Conservation (phyloP, 306 rosid species). For the peach (Prunus persica) region DNA sequence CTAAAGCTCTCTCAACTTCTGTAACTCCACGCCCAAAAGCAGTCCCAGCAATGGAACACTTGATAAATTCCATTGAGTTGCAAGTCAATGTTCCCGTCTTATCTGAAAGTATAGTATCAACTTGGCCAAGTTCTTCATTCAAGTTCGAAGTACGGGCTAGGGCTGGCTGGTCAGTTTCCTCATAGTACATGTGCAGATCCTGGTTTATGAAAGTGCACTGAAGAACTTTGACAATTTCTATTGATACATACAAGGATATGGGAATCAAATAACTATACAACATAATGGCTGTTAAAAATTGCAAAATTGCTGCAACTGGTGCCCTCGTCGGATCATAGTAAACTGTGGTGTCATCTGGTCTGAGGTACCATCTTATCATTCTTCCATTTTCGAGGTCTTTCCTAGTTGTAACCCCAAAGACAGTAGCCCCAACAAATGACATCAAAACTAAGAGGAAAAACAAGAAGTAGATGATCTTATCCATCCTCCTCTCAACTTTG, state of each 20-base stretch:
- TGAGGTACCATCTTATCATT: constrained; percentile 90
- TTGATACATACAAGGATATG: constrained; percentile 90
- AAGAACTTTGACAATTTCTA: constrained; percentile 95
- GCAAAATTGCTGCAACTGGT: constrained; percentile 67
- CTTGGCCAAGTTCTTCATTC: constrained; percentile 99
- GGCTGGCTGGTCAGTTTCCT: constrained; percentile 88
- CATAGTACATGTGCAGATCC: constrained; percentile 77
- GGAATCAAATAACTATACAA: constrained; percentile 89
- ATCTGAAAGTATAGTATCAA: constrained; percentile 92
- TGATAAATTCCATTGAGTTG: constrained; percentile 97
- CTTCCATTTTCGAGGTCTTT: constrained; percentile 57
- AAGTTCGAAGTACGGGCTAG: constrained; percentile 89
- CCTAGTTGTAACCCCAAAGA: constrained; percentile 64
- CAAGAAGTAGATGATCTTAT: constrained; percentile 66
- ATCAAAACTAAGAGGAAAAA: constrained; percentile 58
- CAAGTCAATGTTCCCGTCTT: constrained; percentile 97
- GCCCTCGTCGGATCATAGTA: constrained; percentile 67
- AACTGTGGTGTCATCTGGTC: constrained; percentile 64
- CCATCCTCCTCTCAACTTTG: constrained; percentile 89
- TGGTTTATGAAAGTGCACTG: constrained; percentile 87
- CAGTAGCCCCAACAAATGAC: constrained; percentile 63
- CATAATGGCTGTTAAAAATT: constrained; percentile 82
- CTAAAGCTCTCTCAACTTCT: constrained; percentile 93
- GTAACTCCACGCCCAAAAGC: constrained; percentile 80
- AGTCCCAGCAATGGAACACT: constrained; percentile 90